Percentiles rank a stretch among this genome's conserved stretches.
These are phyloP conservation scores for Pterocarpus macrocarpus DNA, from an alignment of 306 rosid species.

Conservation along the genomic window DNA sequence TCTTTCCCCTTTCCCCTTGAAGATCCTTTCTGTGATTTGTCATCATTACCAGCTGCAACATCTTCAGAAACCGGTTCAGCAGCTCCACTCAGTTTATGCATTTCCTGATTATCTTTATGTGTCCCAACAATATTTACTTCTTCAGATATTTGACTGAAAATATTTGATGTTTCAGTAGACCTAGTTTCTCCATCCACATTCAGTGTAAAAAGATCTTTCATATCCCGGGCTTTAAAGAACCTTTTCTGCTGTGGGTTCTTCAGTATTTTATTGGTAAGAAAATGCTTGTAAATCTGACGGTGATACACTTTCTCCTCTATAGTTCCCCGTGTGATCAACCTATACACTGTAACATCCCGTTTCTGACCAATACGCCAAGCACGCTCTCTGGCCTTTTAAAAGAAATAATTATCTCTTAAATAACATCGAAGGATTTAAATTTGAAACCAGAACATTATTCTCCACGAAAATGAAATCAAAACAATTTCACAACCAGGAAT, in stretches of 20 bases:
- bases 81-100: constrained; percentile 42
- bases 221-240: constrained; percentile 95
- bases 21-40: constrained; percentile 51
- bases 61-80: constrained; percentile 46
- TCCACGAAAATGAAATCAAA: constrained; percentile 35
- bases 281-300: constrained; percentile 97
- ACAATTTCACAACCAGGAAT: constrained; percentile 38
- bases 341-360: constrained; percentile 90
- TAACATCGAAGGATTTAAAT: constrained; percentile 41
- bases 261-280: constrained; percentile 91
- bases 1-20: constrained; percentile 66
- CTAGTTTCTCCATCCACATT: constrained; percentile 76
- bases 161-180: constrained; percentile 86
- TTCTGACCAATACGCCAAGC: constrained; percentile 99
- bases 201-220: constrained; percentile 92
- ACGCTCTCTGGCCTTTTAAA: constrained; percentile 92
- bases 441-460: constrained; percentile 35
- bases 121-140: constrained; percentile 67
- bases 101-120: constrained; percentile 61
- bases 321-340: constrained; percentile 95
- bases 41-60: constrained; percentile 48
- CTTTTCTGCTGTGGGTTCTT: constrained; percentile 98
- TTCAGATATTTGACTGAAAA: constrained; percentile 84
- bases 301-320: constrained; percentile 98
- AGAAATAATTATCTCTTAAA: constrained; percentile 36